A percentile compares a stretch with the other conserved stretches of the same genome.
phyloP scores from a whole-genome alignment of 306 rosid genomes.

The Casuarina glauca region DNA sequence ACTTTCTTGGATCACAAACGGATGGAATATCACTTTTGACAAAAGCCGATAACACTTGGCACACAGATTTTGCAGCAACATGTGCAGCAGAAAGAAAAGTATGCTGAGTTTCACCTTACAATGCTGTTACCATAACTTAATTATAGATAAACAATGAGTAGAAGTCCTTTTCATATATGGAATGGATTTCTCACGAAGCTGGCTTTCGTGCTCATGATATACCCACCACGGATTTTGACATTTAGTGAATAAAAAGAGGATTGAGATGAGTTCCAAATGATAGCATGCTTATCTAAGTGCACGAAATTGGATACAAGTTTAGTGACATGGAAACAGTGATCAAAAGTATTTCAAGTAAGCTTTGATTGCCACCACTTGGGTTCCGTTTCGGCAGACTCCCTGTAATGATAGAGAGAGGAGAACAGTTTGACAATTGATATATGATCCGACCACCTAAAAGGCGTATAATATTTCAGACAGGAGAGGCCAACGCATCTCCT shows the following conservation, averaged over 20 bases:
- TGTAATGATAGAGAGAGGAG: constrained; percentile 7
- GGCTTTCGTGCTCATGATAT: neutral
- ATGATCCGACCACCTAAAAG: constrained; percentile 22
- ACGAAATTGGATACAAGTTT: neutral
- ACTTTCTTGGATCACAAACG: neutral
- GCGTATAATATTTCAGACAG: neutral
- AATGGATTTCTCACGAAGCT: neutral
- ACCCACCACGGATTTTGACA: neutral
- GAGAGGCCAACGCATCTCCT: neutral
- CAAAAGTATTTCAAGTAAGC: neutral
- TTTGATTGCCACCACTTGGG: neutral
- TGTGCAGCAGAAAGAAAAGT: no score
- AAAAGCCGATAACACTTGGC: neutral
- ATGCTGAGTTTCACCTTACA: no score
- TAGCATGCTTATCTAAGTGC: neutral
- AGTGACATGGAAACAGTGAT: neutral
- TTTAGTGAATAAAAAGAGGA: neutral
- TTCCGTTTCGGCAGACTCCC: constrained; percentile 1
- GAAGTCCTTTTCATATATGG: neutral
- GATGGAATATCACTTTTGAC: neutral
- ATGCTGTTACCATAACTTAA: neutral
- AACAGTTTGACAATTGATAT: constrained; percentile 19
- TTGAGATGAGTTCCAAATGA: neutral
- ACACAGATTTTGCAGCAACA: neutral
- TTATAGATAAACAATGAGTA: neutral